Evolutionary conservation across 2,329 filamentous ascomycete genomes (phyloP), one percentile per base, ranked within the genome.

Genomic region (Fusarium drepaniforme): DNA sequence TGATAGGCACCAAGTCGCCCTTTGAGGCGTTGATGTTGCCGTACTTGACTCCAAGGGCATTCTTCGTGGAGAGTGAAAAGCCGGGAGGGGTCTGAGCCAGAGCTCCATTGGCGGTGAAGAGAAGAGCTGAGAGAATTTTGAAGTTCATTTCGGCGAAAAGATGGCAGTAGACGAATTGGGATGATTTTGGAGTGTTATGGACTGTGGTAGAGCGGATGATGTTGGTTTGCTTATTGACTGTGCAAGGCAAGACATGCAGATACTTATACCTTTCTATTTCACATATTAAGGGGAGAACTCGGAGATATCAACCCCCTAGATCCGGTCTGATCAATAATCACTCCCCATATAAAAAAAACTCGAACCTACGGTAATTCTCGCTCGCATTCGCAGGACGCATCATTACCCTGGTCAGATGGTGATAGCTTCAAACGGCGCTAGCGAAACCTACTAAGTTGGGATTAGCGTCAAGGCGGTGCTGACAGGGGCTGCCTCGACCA

Each of bases 401-500:
- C n/a, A 33, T 18, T 7, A 30, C 44, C n/a, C 46, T 23, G 5
- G 57, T 60, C 35, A 40, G 8, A 23, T 56, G 28, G 13, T 28
- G 62, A 42, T 56, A 21, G 62, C 35, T 42, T 64, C 46, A 57
- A 57, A 56, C 62, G 18, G 16, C 62, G 35, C 62, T 64, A 64
- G 62, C 62, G 62, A 64, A 64, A 64, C 62, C 49, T 64, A 15
- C 62, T 37, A 28, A 42, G 23, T 64, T 46, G 33, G 62, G 62
- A 12, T 51, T 57, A 64, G 62, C 44, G 23, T 2, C 49, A 53
- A 33, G 49, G 49, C 28, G 18, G n/a, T 56, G 51, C 51, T 56
- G 51, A 56, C 51, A 56, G 51, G 28, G 18, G 51, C 16, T 35
- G 4, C 25, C 25, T 12, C 46, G 11, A 13, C 16, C 28, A 21